Evolutionary conservation across 2,329 filamentous ascomycete species (phyloP).

Genomic region (Cladophialophora bantiana): DNA sequence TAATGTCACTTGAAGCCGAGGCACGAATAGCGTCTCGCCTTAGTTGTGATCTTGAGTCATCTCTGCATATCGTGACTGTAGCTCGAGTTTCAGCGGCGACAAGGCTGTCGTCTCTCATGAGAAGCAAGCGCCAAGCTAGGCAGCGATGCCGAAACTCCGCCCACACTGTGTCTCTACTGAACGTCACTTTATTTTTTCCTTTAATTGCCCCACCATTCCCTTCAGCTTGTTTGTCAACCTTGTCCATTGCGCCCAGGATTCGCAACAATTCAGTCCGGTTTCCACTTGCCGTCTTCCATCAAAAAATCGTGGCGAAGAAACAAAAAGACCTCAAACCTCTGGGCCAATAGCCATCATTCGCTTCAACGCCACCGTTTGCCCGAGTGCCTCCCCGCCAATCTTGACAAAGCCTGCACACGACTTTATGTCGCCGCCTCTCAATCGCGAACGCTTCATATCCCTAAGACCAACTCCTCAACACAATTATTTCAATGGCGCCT

Average conservation of each 20-base stretch:
- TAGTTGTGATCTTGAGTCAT: background rate
- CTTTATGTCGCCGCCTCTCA: conserved; percentile 42
- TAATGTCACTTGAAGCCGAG: background rate
- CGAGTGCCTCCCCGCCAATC: background rate
- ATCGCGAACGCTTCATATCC: conserved; percentile 38
- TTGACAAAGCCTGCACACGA: conserved; percentile 27
- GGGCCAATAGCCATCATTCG: conserved; percentile 19
- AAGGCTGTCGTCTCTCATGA: background rate
- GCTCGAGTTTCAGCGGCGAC: background rate
- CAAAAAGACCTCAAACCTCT: conserved; percentile 5
- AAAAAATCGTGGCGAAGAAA: conserved; percentile 16
- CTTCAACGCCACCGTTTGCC: conserved; percentile 7
- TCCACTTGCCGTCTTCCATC: background rate
- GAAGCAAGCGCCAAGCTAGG: conserved; percentile 6
- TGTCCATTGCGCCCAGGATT: background rate
- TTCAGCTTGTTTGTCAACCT: conserved; percentile 5
- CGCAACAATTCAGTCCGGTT: conserved; percentile 8
- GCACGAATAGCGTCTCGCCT: background rate
- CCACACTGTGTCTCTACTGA: conserved; percentile 8
- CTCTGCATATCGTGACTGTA: background rate
- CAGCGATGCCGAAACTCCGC: background rate
- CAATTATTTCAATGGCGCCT: conserved; percentile 72
- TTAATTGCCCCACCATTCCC: conserved; percentile 13
- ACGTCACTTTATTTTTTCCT: conserved; percentile 23
- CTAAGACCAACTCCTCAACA: conserved; percentile 19